A percentile compares a stretch with the other conserved stretches of the same genome.
These are phyloP conservation scores for Saksenaea oblongispora DNA, from an alignment of 371 early-diverging fungal genomes.

Conservation along the genomic window DNA sequence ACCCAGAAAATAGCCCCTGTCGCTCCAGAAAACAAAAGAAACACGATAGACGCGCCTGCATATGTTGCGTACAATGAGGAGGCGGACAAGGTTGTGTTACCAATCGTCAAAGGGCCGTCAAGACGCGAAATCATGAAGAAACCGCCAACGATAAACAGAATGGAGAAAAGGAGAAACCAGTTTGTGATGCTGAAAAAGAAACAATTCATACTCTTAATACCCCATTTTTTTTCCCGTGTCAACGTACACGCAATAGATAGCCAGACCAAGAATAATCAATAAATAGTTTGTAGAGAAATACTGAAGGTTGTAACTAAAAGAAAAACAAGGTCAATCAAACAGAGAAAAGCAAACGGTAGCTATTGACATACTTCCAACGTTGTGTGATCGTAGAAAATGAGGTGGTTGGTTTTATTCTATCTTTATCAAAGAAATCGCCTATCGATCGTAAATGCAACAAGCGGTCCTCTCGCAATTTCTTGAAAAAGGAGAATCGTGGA, in stretches of 20 bases:
- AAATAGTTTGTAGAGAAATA: conserved; percentile 71
- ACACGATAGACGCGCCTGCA: conserved; percentile 47
- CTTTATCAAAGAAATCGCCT: conserved; percentile 66
- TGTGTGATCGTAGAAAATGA: conserved; percentile 46
- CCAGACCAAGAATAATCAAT: conserved; percentile 55
- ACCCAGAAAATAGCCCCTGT: conserved; percentile 71
- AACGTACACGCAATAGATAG: conserved; percentile 68
- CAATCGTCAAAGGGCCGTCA: conserved; percentile 53
- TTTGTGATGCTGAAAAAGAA: conserved; percentile 55
- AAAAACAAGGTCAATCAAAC: background rate
- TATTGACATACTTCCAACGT: conserved; percentile 53
- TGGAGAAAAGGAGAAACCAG: conserved; percentile 56
- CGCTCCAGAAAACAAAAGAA: conserved; percentile 64
- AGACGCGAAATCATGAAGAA: conserved; percentile 56
- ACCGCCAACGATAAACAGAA: conserved; percentile 58
- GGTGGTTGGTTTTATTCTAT: conserved; percentile 57
- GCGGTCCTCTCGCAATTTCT: conserved; percentile 42
- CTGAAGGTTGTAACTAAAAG: conserved; percentile 57
- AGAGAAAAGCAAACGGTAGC: background rate
- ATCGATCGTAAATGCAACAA: conserved; percentile 53
- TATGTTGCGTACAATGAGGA: conserved; percentile 56
- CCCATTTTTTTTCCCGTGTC: background rate
- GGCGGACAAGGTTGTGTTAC: conserved; percentile 40
- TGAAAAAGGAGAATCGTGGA: conserved; percentile 40
- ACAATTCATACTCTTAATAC: too few relatives aligned